Evolutionary conservation across 1,284 basidiomycete genomes (phyloP).

Genomic region (Blastosporella zonata): DNA sequence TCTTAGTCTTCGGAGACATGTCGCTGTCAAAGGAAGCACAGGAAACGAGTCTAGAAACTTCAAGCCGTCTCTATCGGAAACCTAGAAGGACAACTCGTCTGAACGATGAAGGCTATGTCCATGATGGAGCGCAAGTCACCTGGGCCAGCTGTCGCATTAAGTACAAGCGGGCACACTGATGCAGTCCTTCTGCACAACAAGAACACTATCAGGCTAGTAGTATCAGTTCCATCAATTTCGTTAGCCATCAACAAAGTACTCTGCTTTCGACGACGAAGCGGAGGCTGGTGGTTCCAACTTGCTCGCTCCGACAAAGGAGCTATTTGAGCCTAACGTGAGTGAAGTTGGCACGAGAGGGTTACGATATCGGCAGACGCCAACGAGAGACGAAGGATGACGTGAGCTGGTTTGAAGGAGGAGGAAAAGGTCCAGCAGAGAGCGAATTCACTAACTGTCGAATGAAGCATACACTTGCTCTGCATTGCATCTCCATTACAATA

Average conservation of each 20-base stretch:
- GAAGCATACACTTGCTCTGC: too few species aligned
- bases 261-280: too few species aligned
- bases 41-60: slow-evolving; percentile 46
- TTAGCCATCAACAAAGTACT: too few species aligned
- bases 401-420: slow-evolving; percentile 42
- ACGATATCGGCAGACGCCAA: slow-evolving; percentile 56
- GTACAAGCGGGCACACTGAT: slow-evolving; percentile 70
- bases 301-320: too few species aligned
- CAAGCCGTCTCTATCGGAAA: slow-evolving; percentile 35
- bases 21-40: slow-evolving; percentile 48
- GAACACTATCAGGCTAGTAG: slow-evolving; percentile 94
- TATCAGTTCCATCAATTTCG: too few species aligned
- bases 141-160: slow-evolving; percentile 76
- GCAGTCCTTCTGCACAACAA: slow-evolving; percentile 72
- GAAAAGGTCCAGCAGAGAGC: slow-evolving; percentile 29
- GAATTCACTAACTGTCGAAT: slow-evolving; percentile 1
- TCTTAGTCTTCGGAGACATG: slow-evolving; percentile 61
- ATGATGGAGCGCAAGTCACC: slow-evolving; percentile 65
- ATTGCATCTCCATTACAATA: slow-evolving; percentile 12
- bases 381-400: slow-evolving; percentile 23
- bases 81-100: slow-evolving; percentile 18
- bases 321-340: slow-evolving; percentile 28
- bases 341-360: slow-evolving; percentile 30
- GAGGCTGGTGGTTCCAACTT: too few species aligned
- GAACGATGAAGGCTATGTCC: slow-evolving; percentile 33